Percentiles rank a stretch among this genome's conserved stretches.
phyloP scores from a whole-genome alignment of 2,329 filamentous ascomycete genomes.

The Ascochyta clinopodiicola region DNA sequence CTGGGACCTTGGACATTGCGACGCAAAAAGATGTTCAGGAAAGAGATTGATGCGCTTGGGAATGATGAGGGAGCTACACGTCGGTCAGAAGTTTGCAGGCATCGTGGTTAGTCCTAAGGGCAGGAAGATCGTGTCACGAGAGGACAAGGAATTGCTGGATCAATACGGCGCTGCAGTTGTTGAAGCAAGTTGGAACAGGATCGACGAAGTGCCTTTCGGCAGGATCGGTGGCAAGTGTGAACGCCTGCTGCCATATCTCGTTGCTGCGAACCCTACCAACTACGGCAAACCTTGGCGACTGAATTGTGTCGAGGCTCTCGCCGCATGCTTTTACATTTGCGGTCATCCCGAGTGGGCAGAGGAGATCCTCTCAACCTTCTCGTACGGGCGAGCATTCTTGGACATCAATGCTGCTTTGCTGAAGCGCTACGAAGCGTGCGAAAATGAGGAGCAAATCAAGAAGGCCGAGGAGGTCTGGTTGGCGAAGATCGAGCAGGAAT shows the following conservation, averaged over 20 bases:
- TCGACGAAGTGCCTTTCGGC: constrained; percentile 87
- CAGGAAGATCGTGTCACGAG: constrained; percentile 81
- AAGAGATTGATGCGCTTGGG: constrained; percentile 93
- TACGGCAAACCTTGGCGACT: constrained; percentile 94
- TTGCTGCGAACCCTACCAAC: constrained; percentile 96
- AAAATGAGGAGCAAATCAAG: constrained; percentile 82
- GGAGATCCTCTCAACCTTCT: constrained; percentile 81
- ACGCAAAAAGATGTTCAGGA: constrained; percentile 93
- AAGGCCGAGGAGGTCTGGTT: constrained; percentile 87
- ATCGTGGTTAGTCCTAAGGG: constrained; percentile 96
- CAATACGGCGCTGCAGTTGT: constrained; percentile 93
- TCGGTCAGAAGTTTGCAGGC: constrained; percentile 90
- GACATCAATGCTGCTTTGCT: constrained; percentile 87
- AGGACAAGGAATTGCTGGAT: constrained; percentile 81
- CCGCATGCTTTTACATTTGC: constrained; percentile 91
- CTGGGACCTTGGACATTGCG: constrained; percentile 98
- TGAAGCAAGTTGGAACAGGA: constrained; percentile 95
- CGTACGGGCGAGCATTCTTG: constrained; percentile 86
- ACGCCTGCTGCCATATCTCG: constrained; percentile 82
- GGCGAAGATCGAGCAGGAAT: constrained; percentile 86
- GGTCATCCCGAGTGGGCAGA: constrained; percentile 90
- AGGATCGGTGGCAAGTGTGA: constrained; percentile 95
- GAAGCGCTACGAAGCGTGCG: constrained; percentile 83
- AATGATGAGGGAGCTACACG: constrained; percentile 88
- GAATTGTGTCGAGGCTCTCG: constrained; percentile 95